Percentiles rank a stretch among this genome's conserved stretches.
These are phyloP conservation scores for Pogostemon cablin DNA, from an alignment of 257 asterid species.

Conservation along the genomic window DNA sequence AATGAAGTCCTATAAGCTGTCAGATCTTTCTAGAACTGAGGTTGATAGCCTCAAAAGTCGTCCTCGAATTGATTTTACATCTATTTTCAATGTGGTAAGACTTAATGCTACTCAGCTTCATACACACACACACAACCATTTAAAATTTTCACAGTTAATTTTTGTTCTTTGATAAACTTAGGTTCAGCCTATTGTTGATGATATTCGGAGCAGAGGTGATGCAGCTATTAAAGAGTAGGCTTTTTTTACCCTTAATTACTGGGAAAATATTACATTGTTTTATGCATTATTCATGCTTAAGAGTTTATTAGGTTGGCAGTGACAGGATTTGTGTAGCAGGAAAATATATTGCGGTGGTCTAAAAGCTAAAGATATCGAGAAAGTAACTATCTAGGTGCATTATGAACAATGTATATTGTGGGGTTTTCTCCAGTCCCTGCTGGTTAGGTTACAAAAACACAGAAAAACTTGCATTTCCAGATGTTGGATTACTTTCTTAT, in stretches of 20 bases:
- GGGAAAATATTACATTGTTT: slow-evolving; percentile 7
- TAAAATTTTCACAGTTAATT: slow-evolving; percentile 1
- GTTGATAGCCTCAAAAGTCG: slow-evolving; percentile 85
- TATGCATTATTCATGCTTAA: background rate
- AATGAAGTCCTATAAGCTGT: slow-evolving; percentile 85
- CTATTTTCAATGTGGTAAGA: slow-evolving; percentile 80
- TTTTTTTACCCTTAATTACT: slow-evolving; percentile 38
- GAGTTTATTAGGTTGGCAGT: slow-evolving; percentile 3
- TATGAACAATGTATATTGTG: background rate
- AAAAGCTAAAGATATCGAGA: slow-evolving; percentile 12
- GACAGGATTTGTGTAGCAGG: background rate
- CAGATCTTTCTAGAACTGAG: slow-evolving; percentile 74
- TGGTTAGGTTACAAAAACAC: slow-evolving; percentile 4
- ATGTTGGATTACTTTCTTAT: slow-evolving; percentile 19
- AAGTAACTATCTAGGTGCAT: slow-evolving; percentile 2
- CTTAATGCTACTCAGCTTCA: slow-evolving; percentile 21
- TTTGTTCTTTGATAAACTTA: slow-evolving; percentile 34
- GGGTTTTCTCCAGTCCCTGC: background rate
- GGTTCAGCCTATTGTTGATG: slow-evolving; percentile 98
- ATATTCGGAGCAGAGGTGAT: slow-evolving; percentile 81
- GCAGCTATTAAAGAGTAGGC: slow-evolving; percentile 93
- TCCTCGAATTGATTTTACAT: slow-evolving; percentile 85
- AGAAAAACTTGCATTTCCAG: slow-evolving; percentile 15
- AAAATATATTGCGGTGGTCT: background rate
- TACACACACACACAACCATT: slow-evolving; percentile 3